Evolutionary conservation across 257 asterid species (phyloP).

Genomic region (Scutellaria baicalensis): DNA sequence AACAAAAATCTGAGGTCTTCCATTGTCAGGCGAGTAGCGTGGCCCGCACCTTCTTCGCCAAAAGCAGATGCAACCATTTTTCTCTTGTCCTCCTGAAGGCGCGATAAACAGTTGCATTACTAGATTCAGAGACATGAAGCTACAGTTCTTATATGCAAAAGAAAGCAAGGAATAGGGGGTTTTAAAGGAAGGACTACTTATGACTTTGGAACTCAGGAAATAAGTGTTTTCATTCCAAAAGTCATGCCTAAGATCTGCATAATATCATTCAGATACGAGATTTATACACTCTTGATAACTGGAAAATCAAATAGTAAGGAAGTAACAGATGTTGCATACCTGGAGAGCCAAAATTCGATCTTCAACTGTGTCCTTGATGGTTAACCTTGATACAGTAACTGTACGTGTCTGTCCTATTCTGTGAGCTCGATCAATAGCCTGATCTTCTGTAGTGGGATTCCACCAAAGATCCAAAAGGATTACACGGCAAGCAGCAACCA

Average conservation of each 20-base stretch:
- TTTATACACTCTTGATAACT: not conserved
- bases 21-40: conserved; percentile 48
- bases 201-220: too few species aligned
- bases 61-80: conserved; percentile 98
- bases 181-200: not conserved
- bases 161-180: not conserved
- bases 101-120: not conserved
- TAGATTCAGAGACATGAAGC: conserved; percentile 1
- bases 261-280: not conserved
- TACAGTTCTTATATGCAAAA: not conserved
- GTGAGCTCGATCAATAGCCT: conserved; percentile 97
- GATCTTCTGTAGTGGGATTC: conserved; percentile 99
- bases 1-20: conserved; percentile 80
- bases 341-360: conserved; percentile 95
- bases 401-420: conserved; percentile 96
- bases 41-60: conserved; percentile 86
- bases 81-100: conserved; percentile 85
- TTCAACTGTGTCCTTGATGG: conserved; percentile 84
- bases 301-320: not conserved
- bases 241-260: not conserved
- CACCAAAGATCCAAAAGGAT: conserved; percentile 99
- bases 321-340: conserved; percentile 31
- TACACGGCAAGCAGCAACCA: conserved; percentile 97
- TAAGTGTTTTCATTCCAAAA: not conserved
- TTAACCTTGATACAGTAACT: conserved; percentile 84